phyloP scores from a whole-genome alignment of 345 rosid species.

The Salix brachista region DNA sequence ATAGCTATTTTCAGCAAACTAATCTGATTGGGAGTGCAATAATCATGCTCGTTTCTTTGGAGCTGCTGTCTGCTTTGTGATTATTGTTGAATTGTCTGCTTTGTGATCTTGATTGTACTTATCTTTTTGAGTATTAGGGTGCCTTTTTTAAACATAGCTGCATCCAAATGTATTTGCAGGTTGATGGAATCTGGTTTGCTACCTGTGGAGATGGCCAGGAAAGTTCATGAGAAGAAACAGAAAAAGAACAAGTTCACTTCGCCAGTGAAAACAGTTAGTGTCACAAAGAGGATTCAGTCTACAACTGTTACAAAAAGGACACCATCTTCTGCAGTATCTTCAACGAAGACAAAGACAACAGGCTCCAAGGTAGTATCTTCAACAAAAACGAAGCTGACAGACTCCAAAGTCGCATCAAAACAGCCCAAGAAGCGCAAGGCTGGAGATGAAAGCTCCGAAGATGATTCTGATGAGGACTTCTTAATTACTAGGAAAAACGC shows the following conservation, averaged over 20 bases:
- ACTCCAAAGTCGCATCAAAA: conserved; percentile 33
- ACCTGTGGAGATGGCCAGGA: conserved; percentile 59
- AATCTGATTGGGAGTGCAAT: background rate
- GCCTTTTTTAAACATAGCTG: background rate
- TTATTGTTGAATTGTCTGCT: background rate
- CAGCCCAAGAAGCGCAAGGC: conserved; percentile 53
- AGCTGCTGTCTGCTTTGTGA: background rate
- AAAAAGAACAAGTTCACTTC: conserved; percentile 48
- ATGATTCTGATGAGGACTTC: conserved; percentile 59
- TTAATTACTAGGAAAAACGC: conserved; percentile 18
- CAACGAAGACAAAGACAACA: conserved; percentile 4
- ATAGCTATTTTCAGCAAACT: background rate
- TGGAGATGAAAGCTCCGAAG: conserved; percentile 40
- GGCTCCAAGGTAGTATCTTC: conserved; percentile 31
- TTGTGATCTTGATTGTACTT: background rate
- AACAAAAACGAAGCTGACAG: conserved; percentile 41
- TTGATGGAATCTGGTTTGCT: conserved; percentile 98
- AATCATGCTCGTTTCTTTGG: background rate
- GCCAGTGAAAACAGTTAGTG: conserved; percentile 46
- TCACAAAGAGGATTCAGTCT: conserved; percentile 40
- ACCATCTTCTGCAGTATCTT: background rate
- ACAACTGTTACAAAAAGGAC: conserved; percentile 30
- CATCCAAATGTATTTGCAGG: conserved; percentile 39
- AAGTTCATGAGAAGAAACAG: conserved; percentile 64
- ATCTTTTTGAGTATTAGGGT: background rate